A percentile compares a stretch with the other conserved stretches of the same genome.
phyloP scores from a whole-genome alignment of 2,329 filamentous ascomycete genomes.

The Camillea tinctor region DNA sequence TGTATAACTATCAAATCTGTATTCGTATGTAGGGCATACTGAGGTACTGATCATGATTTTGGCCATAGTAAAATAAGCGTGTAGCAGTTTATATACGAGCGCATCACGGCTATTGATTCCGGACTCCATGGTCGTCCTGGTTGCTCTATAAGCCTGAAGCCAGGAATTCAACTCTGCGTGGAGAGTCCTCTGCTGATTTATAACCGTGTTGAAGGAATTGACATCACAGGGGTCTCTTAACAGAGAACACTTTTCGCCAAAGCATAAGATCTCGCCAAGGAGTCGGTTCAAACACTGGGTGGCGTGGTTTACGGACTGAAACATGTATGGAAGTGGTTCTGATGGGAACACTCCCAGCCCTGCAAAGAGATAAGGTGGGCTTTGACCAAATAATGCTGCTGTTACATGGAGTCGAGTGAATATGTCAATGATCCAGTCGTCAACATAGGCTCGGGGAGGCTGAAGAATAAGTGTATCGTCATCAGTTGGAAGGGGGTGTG shows the following conservation, averaged over 20 bases:
- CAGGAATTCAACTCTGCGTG: slow-evolving; percentile 16
- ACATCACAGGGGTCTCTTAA: neutral
- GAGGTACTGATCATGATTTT: slow-evolving; percentile 41
- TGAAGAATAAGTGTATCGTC: slow-evolving; percentile 10
- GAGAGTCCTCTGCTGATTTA: slow-evolving; percentile 14
- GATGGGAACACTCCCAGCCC: slow-evolving; percentile 7
- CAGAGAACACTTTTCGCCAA: slow-evolving; percentile 16
- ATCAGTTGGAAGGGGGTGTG: slow-evolving; percentile 1
- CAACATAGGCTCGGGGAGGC: slow-evolving; percentile 29
- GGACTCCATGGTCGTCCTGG: slow-evolving; percentile 11
- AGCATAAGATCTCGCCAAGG: slow-evolving; percentile 21
- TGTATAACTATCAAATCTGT: slow-evolving; percentile 36
- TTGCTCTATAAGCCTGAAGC: slow-evolving; percentile 26
- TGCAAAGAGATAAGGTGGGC: slow-evolving; percentile 15
- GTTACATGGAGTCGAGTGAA: slow-evolving; percentile 36
- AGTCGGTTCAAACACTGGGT: slow-evolving; percentile 24
- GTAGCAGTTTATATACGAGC: slow-evolving; percentile 33
- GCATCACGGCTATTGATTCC: slow-evolving; percentile 17
- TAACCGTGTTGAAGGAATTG: neutral
- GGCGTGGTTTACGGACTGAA: slow-evolving; percentile 23
- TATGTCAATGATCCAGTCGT: slow-evolving; percentile 44
- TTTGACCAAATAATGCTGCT: slow-evolving; percentile 29
- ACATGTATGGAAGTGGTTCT: slow-evolving; percentile 14
- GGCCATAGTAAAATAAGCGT: slow-evolving; percentile 41
- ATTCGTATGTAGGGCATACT: slow-evolving; percentile 32